A percentile compares a stretch with the other conserved stretches of the same genome.
These are phyloP conservation scores for Gloeopeniophorella convolvens DNA, from an alignment of 768 basidiomycete genomes.

Conservation along the genomic window DNA sequence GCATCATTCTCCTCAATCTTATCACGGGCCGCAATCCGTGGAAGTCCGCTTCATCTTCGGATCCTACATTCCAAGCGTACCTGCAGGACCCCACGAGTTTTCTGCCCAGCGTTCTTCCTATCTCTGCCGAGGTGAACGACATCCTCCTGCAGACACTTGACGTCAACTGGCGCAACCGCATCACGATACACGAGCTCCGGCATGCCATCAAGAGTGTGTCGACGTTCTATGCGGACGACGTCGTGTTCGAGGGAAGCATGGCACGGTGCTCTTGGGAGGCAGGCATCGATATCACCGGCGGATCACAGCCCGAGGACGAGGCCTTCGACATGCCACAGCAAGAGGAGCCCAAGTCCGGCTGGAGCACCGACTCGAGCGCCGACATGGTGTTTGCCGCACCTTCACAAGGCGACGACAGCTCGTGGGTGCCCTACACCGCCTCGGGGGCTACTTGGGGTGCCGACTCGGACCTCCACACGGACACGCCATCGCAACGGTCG, in stretches of 20 bases:
- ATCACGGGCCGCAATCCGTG: slow-evolving; percentile 94
- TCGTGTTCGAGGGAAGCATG: slow-evolving; percentile 75
- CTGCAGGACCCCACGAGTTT: slow-evolving; percentile 69
- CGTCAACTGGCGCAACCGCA: slow-evolving; percentile 31
- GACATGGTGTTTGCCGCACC: slow-evolving; percentile 20
- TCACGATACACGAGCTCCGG: slow-evolving; percentile 42
- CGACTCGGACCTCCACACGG: slow-evolving; percentile 10
- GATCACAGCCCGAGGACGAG: slow-evolving; percentile 27
- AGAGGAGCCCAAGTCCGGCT: slow-evolving; percentile 44
- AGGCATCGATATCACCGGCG: slow-evolving; percentile 57
- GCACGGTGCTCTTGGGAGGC: slow-evolving; percentile 75
- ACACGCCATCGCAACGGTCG: slow-evolving; percentile 15
- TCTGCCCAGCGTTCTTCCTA: slow-evolving; percentile 51
- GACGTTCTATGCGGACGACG: slow-evolving; percentile 68
- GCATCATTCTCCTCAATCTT: slow-evolving; percentile 93
- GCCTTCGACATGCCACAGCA: slow-evolving; percentile 44
- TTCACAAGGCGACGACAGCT: slow-evolving; percentile 6
- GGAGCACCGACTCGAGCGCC: slow-evolving; percentile 45
- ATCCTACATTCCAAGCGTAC: slow-evolving; percentile 88
- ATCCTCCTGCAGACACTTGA: slow-evolving; percentile 30
- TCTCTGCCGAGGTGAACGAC: slow-evolving; percentile 32
- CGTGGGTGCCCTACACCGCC: slow-evolving; percentile 15
- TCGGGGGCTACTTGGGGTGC: slow-evolving; percentile 19
- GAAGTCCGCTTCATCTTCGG: slow-evolving; percentile 77
- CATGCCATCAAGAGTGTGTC: slow-evolving; percentile 48